These are phyloP conservation scores for Salix dunnii DNA, from an alignment of 345 rosid species.

Conservation along the genomic window DNA sequence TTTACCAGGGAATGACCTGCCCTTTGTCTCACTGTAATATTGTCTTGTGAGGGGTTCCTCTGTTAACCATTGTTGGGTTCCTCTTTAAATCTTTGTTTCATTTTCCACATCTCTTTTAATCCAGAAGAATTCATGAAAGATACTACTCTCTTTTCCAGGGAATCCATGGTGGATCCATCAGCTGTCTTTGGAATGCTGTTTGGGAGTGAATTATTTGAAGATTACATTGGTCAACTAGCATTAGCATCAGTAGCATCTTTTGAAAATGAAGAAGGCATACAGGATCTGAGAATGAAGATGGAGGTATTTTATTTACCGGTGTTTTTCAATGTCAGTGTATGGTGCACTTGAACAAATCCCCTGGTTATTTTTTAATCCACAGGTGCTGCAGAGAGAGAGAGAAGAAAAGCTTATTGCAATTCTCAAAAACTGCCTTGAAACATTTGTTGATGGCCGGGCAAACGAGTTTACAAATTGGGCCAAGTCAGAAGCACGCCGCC, in stretches of 20 bases:
- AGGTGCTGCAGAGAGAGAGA: conserved; percentile 78
- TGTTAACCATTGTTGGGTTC: too few relatives aligned
- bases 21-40: not conserved
- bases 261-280: conserved; percentile 51
- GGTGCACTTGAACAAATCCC: not conserved
- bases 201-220: conserved; percentile 88
- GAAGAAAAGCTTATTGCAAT: conserved; percentile 56
- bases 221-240: conserved; percentile 84
- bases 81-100: not conserved
- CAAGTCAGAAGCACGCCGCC: conserved; percentile 65
- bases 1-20: not conserved
- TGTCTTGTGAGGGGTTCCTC: not conserved
- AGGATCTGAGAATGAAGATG: conserved; percentile 56
- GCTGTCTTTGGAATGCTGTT: conserved; percentile 91
- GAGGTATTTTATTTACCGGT: conserved; percentile 33
- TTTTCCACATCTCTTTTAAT: not conserved
- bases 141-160: conserved; percentile 41
- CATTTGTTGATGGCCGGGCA: conserved; percentile 60
- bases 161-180: conserved; percentile 81
- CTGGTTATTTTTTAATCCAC: conserved; percentile 10
- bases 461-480: conserved; percentile 74
- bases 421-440: conserved; percentile 63
- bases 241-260: conserved; percentile 56
- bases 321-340: not conserved
- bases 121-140: not conserved